Evolutionary conservation across 495 filamentous ascomycete species (phyloP).

Genomic region (Hypoxylon cercidicola): DNA sequence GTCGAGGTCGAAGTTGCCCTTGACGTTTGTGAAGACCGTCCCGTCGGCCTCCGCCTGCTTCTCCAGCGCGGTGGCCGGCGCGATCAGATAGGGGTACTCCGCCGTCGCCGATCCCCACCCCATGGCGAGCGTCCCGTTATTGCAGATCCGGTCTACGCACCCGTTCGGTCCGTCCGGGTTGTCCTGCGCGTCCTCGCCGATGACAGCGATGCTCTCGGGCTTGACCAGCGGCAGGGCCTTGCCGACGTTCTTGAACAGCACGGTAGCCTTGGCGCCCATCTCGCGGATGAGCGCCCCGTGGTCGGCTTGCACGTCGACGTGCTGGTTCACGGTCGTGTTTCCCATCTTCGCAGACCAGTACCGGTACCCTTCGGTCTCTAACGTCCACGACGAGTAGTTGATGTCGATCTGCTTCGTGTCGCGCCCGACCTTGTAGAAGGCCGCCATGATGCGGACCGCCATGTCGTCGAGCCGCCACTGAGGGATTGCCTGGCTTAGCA

Average conservation of each 20-base stretch:
- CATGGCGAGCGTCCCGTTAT: conserved; percentile 65
- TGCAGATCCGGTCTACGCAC: conserved; percentile 58
- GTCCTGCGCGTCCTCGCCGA: conserved; percentile 71
- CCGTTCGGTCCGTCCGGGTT: conserved; percentile 57
- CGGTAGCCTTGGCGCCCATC: conserved; percentile 67
- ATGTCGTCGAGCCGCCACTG: conserved; percentile 89
- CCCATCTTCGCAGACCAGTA: conserved; percentile 68
- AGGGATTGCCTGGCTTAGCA: conserved; percentile 79
- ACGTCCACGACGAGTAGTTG: conserved; percentile 89
- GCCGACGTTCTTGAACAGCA: conserved; percentile 71
- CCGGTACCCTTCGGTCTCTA: conserved; percentile 74
- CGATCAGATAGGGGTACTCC: conserved; percentile 75
- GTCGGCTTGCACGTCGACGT: conserved; percentile 62
- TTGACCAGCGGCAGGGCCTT: conserved; percentile 63
- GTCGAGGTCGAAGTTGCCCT: conserved; percentile 50
- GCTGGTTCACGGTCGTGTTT: conserved; percentile 73
- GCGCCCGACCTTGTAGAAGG: conserved; percentile 84
- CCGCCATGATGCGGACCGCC: conserved; percentile 85
- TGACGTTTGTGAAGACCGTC: conserved; percentile 44
- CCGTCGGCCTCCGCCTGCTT: conserved; percentile 45
- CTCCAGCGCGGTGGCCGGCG: conserved; percentile 65
- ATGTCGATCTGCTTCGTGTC: conserved; percentile 67
- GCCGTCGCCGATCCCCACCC: conserved; percentile 68
- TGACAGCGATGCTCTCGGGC: conserved; percentile 65
- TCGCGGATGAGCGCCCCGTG: conserved; percentile 62